Evolutionary conservation across 2,329 filamentous ascomycete genomes (phyloP).

Genomic region (Aspergillus caelatus): DNA sequence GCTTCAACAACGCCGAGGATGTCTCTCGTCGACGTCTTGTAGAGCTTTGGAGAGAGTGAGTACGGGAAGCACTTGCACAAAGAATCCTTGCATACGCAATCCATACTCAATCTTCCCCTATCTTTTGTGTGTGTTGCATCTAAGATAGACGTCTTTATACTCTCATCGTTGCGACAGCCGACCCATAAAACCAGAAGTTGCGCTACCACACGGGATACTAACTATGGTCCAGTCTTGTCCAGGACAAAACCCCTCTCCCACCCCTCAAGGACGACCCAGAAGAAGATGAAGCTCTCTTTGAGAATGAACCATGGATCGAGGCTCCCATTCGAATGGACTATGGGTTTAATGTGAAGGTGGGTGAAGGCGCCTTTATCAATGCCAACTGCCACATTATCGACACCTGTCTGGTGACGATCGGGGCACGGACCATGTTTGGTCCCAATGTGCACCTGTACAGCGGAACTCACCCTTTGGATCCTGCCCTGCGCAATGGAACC

Average conservation of each 20-base stretch:
- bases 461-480: slow-evolving; percentile 77
- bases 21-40: slow-evolving; percentile 64
- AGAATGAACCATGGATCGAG: slow-evolving; percentile 69
- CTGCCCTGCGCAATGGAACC: slow-evolving; percentile 71
- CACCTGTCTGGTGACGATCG: slow-evolving; percentile 73
- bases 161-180: not conserved
- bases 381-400: slow-evolving; percentile 76
- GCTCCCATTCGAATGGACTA: slow-evolving; percentile 74
- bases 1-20: slow-evolving; percentile 66
- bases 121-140: not conserved
- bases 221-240: slow-evolving; percentile 56
- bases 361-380: slow-evolving; percentile 74
- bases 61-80: slow-evolving; percentile 18
- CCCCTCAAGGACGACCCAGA: slow-evolving; percentile 58
- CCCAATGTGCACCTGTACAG: slow-evolving; percentile 77
- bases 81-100: not conserved
- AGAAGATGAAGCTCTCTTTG: slow-evolving; percentile 67
- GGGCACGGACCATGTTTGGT: slow-evolving; percentile 74
- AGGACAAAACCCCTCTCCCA: slow-evolving; percentile 66
- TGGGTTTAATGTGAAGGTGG: slow-evolving; percentile 73
- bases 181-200: not conserved
- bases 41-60: slow-evolving; percentile 73
- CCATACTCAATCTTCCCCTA: not conserved
- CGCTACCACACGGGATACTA: not conserved
- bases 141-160: not conserved